Conservation (phyloP, 306 rosid genomes). For the Quercus wislizeni region DNA sequence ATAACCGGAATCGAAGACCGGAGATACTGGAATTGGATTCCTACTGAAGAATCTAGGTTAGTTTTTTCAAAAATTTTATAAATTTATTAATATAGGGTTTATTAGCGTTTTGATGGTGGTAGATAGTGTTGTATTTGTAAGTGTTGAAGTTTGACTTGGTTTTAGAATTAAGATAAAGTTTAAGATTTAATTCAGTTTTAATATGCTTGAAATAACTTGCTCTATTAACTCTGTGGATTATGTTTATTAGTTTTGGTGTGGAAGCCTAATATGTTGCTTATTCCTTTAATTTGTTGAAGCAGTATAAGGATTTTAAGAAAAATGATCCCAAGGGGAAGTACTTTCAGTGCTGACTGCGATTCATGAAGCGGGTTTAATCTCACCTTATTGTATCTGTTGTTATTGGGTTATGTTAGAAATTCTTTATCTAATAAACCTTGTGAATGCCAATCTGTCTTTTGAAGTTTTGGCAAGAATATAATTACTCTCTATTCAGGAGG, state of each 20-base stretch:
- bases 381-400: neutral
- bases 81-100: too few species aligned
- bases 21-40: slow-evolving; percentile 93
- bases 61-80: neutral
- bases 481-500: neutral
- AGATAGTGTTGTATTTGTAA: too few species aligned
- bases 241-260: neutral
- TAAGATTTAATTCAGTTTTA: neutral
- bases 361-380: neutral
- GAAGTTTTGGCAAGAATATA: neutral
- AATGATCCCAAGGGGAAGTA: too few species aligned
- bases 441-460: neutral
- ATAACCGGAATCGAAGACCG: slow-evolving; percentile 80
- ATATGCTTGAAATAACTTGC: neutral
- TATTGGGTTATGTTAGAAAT: neutral
- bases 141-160: too few species aligned
- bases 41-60: slow-evolving; percentile 93
- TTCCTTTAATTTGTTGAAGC: neutral
- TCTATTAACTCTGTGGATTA: neutral
- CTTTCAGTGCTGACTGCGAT: too few species aligned
- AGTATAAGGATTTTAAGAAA: neutral
- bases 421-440: neutral
- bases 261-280: neutral
- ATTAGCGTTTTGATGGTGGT: too few species aligned
- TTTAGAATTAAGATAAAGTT: too few species aligned